These are phyloP conservation scores for Carex pumila DNA, from an alignment of 176 grass and related monocot genomes.

Conservation along the genomic window DNA sequence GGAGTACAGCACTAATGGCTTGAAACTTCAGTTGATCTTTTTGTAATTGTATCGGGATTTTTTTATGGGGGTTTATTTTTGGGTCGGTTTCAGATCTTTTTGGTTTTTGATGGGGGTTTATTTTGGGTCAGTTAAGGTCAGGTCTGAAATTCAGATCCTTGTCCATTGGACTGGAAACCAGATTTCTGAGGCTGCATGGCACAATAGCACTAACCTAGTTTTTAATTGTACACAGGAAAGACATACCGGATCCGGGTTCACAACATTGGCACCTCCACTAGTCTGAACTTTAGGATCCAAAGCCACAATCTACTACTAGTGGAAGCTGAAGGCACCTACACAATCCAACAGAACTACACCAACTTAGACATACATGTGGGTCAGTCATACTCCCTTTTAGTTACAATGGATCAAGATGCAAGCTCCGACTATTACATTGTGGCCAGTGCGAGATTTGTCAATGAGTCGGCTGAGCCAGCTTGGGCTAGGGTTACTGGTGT, in stretches of 20 bases:
- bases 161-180: neutral
- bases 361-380: constrained; percentile 89
- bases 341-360: constrained; percentile 67
- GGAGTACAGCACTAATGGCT: neutral
- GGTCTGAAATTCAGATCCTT: neutral
- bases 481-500: constrained; percentile 71
- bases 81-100: neutral
- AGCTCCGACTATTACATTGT: constrained; percentile 87
- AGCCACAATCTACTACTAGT: constrained; percentile 64
- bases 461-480: constrained; percentile 32
- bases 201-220: neutral
- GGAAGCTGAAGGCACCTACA: constrained; percentile 88
- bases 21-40: neutral
- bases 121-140: too few species aligned
- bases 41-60: neutral
- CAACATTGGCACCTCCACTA: constrained; percentile 78
- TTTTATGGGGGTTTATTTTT: neutral
- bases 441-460: constrained; percentile 72
- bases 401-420: constrained; percentile 85
- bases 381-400: constrained; percentile 83
- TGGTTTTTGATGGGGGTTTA: neutral
- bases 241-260: constrained; percentile 78
- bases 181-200: too few species aligned
- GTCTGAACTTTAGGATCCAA: constrained; percentile 90
- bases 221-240: constrained; percentile 39